Evolutionary conservation across 768 basidiomycete species (phyloP), one percentile per base, ranked within the genome.

Genomic region (Amanita molliuscula): DNA sequence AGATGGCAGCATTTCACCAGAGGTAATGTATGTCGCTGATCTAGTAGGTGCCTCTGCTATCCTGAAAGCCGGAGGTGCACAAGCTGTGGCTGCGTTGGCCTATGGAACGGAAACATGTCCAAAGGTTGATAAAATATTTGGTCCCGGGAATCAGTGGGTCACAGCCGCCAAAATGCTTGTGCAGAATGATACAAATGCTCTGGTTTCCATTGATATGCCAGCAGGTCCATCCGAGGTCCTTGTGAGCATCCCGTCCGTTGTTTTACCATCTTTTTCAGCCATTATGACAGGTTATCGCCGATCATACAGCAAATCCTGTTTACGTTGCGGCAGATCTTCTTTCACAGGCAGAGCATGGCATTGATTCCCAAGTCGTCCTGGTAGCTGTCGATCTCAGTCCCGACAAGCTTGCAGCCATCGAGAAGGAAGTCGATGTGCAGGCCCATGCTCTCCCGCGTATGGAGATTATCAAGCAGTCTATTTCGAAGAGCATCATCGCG

Each of bases 131-230:
- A 99, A 99, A 71, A 93, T 99, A 58, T 95, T 98, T 61, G 96
- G 96, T 7, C 96, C 96, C 5, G 96, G 96, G 21, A 99, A 99
- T 63, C 96, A 98, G 65, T 99, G 94, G 92, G 96, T 99, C 20
- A 99, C 95, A 1, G 96, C 96, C 1, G 96, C 95, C 46, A 99
- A 99, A 71, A 97, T 99, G 96, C 68, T 95, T 48, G 95, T 99
- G 21, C 94, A 97, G 63, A 99, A 98, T 65, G 96, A 99, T 62
- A 94, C 94, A 10, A 88, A 94, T 59, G 95, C 96, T 7, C 66
- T 94, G 54, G 93, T 97, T 6, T 88, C 90, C 13, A 99, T 98
- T 59, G 96, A 99, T 66, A 98, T 99, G 91, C 96, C 96, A 44
- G 96, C 96, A 29, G 96, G 96, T 6, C 96, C 96, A 25, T 93